Base-by-base conservation (phyloP, 306 rosid genomes). In the Vigna angularis region DNA sequence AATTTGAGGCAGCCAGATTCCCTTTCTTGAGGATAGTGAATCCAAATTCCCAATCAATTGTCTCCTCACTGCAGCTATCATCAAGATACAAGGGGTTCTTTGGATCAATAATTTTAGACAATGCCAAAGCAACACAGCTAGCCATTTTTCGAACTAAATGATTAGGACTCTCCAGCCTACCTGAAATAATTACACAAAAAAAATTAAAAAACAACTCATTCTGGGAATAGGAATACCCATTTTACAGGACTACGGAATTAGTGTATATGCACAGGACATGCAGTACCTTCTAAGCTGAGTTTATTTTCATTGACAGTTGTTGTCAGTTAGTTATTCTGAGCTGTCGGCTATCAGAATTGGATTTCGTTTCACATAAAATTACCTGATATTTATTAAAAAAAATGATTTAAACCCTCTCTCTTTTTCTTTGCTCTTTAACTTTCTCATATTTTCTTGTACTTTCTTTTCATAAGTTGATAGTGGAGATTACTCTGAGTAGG, bases 81-180 rank as follows among this genome's bases (percentile, higher is more conserved):
- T 95, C 98, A 81, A 92, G 96, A 83, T 89, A 91, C 65, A 95
- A 77, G 77, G 97, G 98, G 88, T 92, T 95, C 83, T 91, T 85
- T 30, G 98, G 98, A 85, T 95, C 98, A 72, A 95, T 87, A 67
- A 91, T 90, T 91, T 85, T 92, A 70, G 98, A 95, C 84, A 95
- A 88, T 65, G 72, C 89, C 74, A 95, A 85, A 81, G 98, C 98
- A 83, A 95, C 77, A 76, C 64, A 52, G 75, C 96, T 82, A 78
- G 98, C 93, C 98, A 92, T 95, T 89, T 88, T 95, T 49, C 98
- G 90, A 71, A 89, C 86, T 71, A 90, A 82, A 81, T 82, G 79
- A 78, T 88, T 86, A 57, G 97, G 98, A 85, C 89, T 95, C 86
- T 95, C 98, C 88, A 95, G 79, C 90, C 98, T 89, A 88, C 94